A percentile compares a stretch with the other conserved stretches of the same genome.
Evolutionary conservation across 768 basidiomycete genomes (phyloP).

Genomic region (Boletus sensibilis): DNA sequence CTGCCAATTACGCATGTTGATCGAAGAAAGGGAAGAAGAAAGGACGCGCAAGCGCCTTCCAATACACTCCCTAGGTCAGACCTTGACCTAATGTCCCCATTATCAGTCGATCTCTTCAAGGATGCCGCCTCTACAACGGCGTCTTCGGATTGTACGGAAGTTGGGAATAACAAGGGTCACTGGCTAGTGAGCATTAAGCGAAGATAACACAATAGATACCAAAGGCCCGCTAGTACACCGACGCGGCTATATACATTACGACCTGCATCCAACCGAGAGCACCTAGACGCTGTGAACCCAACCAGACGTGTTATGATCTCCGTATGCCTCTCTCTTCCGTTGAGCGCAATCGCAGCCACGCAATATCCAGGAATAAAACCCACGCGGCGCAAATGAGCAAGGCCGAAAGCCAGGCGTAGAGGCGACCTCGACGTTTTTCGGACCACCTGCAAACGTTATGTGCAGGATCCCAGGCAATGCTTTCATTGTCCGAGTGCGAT

Average conservation of each 20-base stretch:
- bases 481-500: not conserved
- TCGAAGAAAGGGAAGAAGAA: constrained; percentile 15
- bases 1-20: constrained; percentile 16
- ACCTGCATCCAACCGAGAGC: not conserved
- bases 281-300: not conserved
- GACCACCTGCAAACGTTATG: constrained; percentile 23
- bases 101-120: constrained; percentile 23
- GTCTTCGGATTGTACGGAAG: constrained; percentile 33
- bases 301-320: not conserved
- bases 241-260: not conserved
- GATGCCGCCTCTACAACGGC: constrained; percentile 29
- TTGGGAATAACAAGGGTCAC: constrained; percentile 32
- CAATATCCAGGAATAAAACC: constrained; percentile 63
- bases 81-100: constrained; percentile 15
- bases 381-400: constrained; percentile 52
- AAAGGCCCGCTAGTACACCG: not conserved
- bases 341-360: constrained; percentile 54
- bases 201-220: constrained; percentile 6
- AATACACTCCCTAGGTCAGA: constrained; percentile 5
- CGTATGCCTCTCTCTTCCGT: constrained; percentile 32
- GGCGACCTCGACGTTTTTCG: constrained; percentile 48
- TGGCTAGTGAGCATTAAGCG: constrained; percentile 32
- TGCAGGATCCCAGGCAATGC: constrained; percentile 7
- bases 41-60: constrained; percentile 4
- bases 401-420: constrained; percentile 46